These are phyloP conservation scores for Ogataea thermomethanolica DNA, from an alignment of 805 yeast species.

Conservation along the genomic window DNA sequence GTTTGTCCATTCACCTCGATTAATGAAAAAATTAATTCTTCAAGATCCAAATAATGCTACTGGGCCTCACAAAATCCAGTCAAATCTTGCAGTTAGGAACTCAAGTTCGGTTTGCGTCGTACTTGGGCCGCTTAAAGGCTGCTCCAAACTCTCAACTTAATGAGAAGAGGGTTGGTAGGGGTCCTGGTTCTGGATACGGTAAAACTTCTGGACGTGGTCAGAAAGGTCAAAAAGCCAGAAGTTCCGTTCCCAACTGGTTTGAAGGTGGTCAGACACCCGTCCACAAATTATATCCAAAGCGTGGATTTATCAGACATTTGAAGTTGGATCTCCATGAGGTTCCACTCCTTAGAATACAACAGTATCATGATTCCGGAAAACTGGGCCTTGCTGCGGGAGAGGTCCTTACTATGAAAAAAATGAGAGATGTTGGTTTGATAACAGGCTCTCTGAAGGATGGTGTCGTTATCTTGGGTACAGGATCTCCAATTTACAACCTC, in stretches of 20 bases:
- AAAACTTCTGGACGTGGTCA: conserved; percentile 97
- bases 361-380: conserved; percentile 66
- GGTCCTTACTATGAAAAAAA: conserved; percentile 67
- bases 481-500: conserved; percentile 44
- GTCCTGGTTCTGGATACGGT: conserved; percentile 90
- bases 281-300: conserved; percentile 77
- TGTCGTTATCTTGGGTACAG: conserved; percentile 74
- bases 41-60: background rate
- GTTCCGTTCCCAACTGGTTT: conserved; percentile 85
- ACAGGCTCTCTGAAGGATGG: conserved; percentile 75
- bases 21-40: background rate
- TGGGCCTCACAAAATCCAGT: background rate
- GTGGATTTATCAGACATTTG: conserved; percentile 75
- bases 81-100: conserved; percentile 16
- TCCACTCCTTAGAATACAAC: conserved; percentile 66
- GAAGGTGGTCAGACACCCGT: conserved; percentile 99
- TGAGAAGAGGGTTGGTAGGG: conserved; percentile 85
- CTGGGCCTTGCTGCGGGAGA: conserved; percentile 56
- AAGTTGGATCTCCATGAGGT: conserved; percentile 51
- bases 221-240: conserved; percentile 97
- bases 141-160: conserved; percentile 56
- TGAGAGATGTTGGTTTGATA: conserved; percentile 71
- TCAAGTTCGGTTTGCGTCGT: conserved; percentile 35
- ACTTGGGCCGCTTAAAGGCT: conserved; percentile 55
- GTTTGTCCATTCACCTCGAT: background rate